phyloP scores from a whole-genome alignment of 805 yeast genomes.

The Kuraishia cidri region DNA sequence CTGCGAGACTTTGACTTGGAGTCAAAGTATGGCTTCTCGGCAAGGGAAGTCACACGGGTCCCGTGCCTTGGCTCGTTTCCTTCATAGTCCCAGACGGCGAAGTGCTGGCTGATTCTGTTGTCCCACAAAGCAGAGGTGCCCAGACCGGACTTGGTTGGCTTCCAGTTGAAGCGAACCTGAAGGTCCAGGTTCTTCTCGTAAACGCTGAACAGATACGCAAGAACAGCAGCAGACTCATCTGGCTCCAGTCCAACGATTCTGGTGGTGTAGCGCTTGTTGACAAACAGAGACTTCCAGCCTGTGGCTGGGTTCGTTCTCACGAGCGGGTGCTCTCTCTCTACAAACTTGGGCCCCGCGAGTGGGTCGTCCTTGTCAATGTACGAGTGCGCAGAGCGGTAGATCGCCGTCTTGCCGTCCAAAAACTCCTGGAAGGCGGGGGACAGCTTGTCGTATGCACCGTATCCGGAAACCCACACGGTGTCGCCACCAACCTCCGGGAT shows the following conservation, averaged over 20 bases:
- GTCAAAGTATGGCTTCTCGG: constrained; percentile 44
- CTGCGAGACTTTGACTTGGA: constrained; percentile 41
- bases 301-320: constrained; percentile 61
- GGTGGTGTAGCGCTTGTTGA: constrained; percentile 40
- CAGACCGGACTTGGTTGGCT: constrained; percentile 25
- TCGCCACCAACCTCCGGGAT: constrained; percentile 46
- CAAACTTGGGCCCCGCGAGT: constrained; percentile 33
- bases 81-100: constrained; percentile 33
- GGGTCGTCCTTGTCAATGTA: constrained; percentile 33
- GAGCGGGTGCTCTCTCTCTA: constrained; percentile 51
- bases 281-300: constrained; percentile 50
- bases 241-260: constrained; percentile 44
- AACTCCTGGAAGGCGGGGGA: constrained; percentile 41
- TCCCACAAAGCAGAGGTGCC: constrained; percentile 43
- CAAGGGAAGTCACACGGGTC: constrained; percentile 43
- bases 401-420: constrained; percentile 42
- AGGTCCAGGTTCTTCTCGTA: constrained; percentile 44
- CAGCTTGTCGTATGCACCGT: constrained; percentile 47
- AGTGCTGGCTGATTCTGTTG: constrained; percentile 35
- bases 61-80: constrained; percentile 38
- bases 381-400: constrained; percentile 28
- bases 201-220: constrained; percentile 34
- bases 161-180: constrained; percentile 48
- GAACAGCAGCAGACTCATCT: constrained; percentile 38
- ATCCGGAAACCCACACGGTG: constrained; percentile 46